Conservation (phyloP, 1,284 basidiomycete genomes). For the Irpex sp. region DNA sequence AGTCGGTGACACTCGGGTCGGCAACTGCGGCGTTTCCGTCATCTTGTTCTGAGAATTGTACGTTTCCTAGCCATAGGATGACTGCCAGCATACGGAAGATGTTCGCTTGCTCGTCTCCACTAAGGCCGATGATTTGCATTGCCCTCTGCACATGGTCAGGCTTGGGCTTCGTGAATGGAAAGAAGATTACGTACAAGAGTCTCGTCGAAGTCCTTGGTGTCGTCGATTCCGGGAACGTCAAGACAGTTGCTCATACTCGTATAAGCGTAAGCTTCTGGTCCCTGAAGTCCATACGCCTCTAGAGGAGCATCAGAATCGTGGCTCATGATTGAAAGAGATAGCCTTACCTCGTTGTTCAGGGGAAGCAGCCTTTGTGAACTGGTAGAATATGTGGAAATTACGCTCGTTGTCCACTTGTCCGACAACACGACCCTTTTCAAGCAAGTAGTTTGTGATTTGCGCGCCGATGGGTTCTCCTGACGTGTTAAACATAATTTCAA, state of each 20-base stretch:
- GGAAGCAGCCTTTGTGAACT: constrained; percentile 95
- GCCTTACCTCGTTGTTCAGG: constrained; percentile 78
- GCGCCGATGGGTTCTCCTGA: constrained; percentile 95
- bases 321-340: constrained; percentile 2
- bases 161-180: not conserved
- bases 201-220: constrained; percentile 83
- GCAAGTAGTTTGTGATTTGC: constrained; percentile 96
- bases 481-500: constrained; percentile 98
- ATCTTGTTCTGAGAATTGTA: constrained; percentile 85
- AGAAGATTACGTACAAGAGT: constrained; percentile 63
- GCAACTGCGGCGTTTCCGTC: constrained; percentile 84
- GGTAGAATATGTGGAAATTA: constrained; percentile 99
- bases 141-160: constrained; percentile 59
- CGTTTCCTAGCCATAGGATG: constrained; percentile 96
- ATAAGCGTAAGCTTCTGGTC: constrained; percentile 94
- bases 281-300: constrained; percentile 97
- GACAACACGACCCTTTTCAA: constrained; percentile 97
- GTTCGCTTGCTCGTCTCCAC: constrained; percentile 81
- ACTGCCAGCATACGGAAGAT: constrained; percentile 94
- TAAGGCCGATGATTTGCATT: constrained; percentile 92
- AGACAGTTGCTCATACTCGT: constrained; percentile 91
- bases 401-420: constrained; percentile 96
- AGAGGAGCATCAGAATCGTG: constrained; percentile 12
- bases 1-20: constrained; percentile 92
- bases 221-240: constrained; percentile 90